A percentile compares a stretch with the other conserved stretches of the same genome.
These are phyloP conservation scores for Boletus rubescentipes DNA, from an alignment of 768 basidiomycete species.

Conservation along the genomic window DNA sequence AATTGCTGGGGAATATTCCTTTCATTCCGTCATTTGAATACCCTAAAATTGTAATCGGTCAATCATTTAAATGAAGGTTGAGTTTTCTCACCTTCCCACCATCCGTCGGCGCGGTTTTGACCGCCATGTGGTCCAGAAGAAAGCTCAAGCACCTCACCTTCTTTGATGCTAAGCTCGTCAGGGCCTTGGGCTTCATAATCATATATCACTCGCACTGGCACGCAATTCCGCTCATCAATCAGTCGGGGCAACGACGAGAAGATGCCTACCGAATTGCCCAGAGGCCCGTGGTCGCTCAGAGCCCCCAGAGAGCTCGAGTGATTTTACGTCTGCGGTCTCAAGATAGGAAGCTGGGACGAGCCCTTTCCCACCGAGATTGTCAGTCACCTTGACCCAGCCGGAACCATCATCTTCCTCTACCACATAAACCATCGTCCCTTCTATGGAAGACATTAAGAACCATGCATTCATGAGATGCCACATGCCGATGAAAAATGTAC, in stretches of 20 bases:
- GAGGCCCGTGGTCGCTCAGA: slow-evolving; percentile 33
- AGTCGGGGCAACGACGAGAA: background rate
- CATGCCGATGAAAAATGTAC: slow-evolving; percentile 18
- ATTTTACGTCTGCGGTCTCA: slow-evolving; percentile 37
- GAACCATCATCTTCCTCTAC: slow-evolving; percentile 83
- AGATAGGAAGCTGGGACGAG: slow-evolving; percentile 87
- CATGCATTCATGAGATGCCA: slow-evolving; percentile 2
- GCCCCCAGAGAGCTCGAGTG: slow-evolving; percentile 6
- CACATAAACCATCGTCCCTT: slow-evolving; percentile 62
- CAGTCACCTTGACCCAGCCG: slow-evolving; percentile 79
- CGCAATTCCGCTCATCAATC: slow-evolving; percentile 3
- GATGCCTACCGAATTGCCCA: slow-evolving; percentile 50
- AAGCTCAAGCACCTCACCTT: slow-evolving; percentile 63
- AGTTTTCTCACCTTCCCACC: slow-evolving; percentile 75
- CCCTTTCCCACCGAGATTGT: slow-evolving; percentile 58
- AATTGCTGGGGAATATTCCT: slow-evolving; percentile 88
- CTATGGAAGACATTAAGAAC: slow-evolving; percentile 36
- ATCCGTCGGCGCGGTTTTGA: slow-evolving; percentile 69
- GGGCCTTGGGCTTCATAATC: slow-evolving; percentile 70
- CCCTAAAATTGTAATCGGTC: slow-evolving; percentile 44
- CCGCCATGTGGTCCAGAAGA: slow-evolving; percentile 62
- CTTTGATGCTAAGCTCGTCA: slow-evolving; percentile 64
- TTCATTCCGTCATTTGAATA: slow-evolving; percentile 57
- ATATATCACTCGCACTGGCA: slow-evolving; percentile 77
- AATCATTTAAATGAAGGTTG: slow-evolving; percentile 21